Evolutionary conservation across 345 rosid species (phyloP), one percentile per base, ranked within the genome.

Genomic region (Populus davidiana): DNA sequence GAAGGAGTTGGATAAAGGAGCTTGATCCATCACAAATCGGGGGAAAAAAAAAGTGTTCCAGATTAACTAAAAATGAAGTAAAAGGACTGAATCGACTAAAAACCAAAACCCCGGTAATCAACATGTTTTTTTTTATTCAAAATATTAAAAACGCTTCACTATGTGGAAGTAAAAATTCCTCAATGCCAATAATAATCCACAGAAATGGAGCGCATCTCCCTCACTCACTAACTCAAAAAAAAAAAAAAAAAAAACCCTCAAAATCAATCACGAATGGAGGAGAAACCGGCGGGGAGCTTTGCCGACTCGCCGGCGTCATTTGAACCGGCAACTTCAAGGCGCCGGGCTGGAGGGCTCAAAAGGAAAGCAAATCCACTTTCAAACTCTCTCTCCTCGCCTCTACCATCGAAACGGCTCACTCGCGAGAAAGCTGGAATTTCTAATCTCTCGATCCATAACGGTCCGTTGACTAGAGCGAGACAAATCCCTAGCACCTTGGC

Each of bases 381-480:
- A 6, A 71, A 82, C 2, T 82, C 89, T 16, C 79, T 71, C 77
- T 74, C 93, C 43, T 88, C 94, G 17, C 83, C 94, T 3, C 59
- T 86, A 14, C 87, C 89, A 78, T 89, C 97, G 39, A 94, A 94
- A 77, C 88, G 98, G 75, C 78, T 83, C 74, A 87, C 92, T 62
- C 92, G 99, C 17, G 99, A 96, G 85, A 96, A 96, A 87, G 84
- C 89, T 41, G 83, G 80, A 50, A 78, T 84, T 74, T 87, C 90
- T 76, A 87, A 86, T 56, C 13, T 88, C 56, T 90, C 88, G 84
- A 80, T 89, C 83, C 97, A 96, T 75, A 86, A 89, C 82, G 99
- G 99, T 0, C 99, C 99, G 9, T 78, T 96, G 79, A 96, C 99
- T 10, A 89, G 99, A 83, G 97, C 96, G 74, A 94, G 98, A 50